A percentile compares a stretch with the other conserved stretches of the same genome.
Evolutionary conservation across 208 protist genomes (phyloP).

Genomic region (Herpetomonas samuelpessoai): DNA sequence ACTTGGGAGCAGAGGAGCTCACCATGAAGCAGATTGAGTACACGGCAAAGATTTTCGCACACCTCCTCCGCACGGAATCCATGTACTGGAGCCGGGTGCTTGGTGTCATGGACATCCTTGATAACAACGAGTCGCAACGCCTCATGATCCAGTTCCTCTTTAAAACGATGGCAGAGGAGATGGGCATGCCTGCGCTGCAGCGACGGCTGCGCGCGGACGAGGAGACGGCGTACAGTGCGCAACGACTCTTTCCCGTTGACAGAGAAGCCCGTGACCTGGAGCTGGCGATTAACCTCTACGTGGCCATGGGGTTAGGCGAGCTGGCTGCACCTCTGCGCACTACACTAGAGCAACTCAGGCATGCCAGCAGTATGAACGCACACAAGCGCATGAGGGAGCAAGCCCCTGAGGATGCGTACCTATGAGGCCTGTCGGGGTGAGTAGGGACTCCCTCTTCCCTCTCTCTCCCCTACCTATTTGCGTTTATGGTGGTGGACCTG

Average conservation of each 20-base stretch:
- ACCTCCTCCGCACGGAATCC: conserved; percentile 95
- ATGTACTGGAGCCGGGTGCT: conserved; percentile 92
- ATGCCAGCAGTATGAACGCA: conserved; percentile 2
- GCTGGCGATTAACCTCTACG: conserved; percentile 60
- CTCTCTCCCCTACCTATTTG: too few species aligned
- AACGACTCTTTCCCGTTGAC: conserved; percentile 55
- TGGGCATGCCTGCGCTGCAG: conserved; percentile 46
- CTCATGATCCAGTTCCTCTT: conserved; percentile 81
- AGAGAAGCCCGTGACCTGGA: conserved; percentile 34
- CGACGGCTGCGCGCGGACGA: conserved; percentile 45
- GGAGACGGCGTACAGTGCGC: conserved; percentile 46
- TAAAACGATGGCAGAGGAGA: conserved; percentile 54
- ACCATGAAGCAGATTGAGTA: conserved; percentile 98
- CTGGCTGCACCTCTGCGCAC: conserved; percentile 40
- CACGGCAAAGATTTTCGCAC: conserved; percentile 96
- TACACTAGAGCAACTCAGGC: conserved; percentile 39
- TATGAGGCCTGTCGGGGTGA: too few species aligned
- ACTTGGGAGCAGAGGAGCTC: conserved; percentile 89
- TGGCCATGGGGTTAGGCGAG: conserved; percentile 65
- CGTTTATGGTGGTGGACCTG: too few species aligned
- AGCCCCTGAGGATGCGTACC: too few species aligned
- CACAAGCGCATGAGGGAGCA: conserved; percentile 37
- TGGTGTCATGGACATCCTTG: conserved; percentile 58
- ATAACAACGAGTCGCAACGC: conserved; percentile 76
- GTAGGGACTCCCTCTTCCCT: too few species aligned